Evolutionary conservation across 1,284 basidiomycete species (phyloP), one percentile per base, ranked within the genome.

Genomic region (Ceratorhiza oryzae-sativae): DNA sequence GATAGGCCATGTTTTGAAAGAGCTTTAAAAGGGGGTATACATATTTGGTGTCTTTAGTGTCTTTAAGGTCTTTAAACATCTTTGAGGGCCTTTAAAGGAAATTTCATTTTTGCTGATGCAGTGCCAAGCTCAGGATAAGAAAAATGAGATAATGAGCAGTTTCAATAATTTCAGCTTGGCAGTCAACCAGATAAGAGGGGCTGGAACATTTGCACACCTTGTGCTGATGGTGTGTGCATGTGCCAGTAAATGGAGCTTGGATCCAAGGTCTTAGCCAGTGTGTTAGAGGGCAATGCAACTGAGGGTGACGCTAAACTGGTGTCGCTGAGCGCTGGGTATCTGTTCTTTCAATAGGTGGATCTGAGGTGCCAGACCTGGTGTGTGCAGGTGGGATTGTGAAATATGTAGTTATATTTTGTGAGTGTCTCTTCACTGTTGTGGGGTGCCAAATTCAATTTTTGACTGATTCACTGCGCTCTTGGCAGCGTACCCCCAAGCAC

Each of bases 211-310:
- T 76, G 83, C 83, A 10, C 82, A 81, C 60, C 80, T 86, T 1
- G 84, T 84, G 74, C 77, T 86, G 71, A 78, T 82, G 70, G 77
- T 87, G 1, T 85, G 86, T 73, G 86, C 86, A 23, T 79, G 85
- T 63, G 86, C 82, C 0, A 81, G 84, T 25, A 79, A 85, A 46
- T 85, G 82, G 76, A 80, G 83, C 60, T 79, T 82, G 65, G 86
- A 87, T 75, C 80, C 80, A 77, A 84, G 13, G 84, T 86, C 0
- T 81, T 83, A 55, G 82, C 81, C 75, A 76, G 77, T 79, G 9
- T 77, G 77, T 9, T 74, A 76, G 0, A 77, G 79, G 30, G n/a
- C n/a, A 82, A 80, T 51, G 79, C 78, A 27, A 77, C 77, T 70
- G 75, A 77, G 55, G 71, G 73, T n/a, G 23, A 73, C 80, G 30